Base-by-base conservation (phyloP, 2,329 filamentous ascomycete genomes). In the Penicillium concentricum region DNA sequence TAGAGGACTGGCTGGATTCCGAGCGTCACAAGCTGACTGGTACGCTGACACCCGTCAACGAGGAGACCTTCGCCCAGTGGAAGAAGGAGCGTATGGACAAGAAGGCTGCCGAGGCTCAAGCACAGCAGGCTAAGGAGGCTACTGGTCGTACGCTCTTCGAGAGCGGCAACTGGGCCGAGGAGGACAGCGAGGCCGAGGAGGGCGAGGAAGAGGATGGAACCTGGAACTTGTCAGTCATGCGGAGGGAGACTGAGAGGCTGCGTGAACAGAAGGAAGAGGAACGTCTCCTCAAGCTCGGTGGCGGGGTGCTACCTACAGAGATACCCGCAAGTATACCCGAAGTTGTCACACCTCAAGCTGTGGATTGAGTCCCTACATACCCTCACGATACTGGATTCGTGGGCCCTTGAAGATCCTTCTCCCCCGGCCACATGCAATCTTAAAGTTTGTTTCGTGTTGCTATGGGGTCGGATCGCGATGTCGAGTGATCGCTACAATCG, bases 1-100 rank as follows among this genome's bases (percentile, higher is more conserved):
- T 99, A 45, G 94, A 99, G 79, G 94, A 99, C 74, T 99, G 97
- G 82, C 79, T 99, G 54, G 94, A 99, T 76, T 93, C 90, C 0
- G 93, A 99, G 79, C 86, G 94, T 66, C 92, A 97, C 80, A 97
- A 97, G 77, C 85, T 99, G 50, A 92, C 89, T 0, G 94, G 93
- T 54, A 92, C 82, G 0, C 82, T 97, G 50, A 99, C 95, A 2
- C 95, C 95, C 5, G 95, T 99, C 61, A 99, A 90, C 1, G 88
- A 88, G 2, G 94, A 99, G 72, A 83, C 86, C 0, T 99, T 99
- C 71, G 91, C 91, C 60, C 94, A 94, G 71, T 99, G 94, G 94
- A 99, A 99, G 83, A 88, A 92, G 78, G 89, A 96, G 51, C 89
- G 94, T 43, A 73, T 97, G 66, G 87, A 92, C 76, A 99, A 99